A percentile compares a stretch with the other conserved stretches of the same genome.
These are phyloP conservation scores for Lachnellula hyalina DNA, from an alignment of 2,329 filamentous ascomycete genomes.

Conservation along the genomic window DNA sequence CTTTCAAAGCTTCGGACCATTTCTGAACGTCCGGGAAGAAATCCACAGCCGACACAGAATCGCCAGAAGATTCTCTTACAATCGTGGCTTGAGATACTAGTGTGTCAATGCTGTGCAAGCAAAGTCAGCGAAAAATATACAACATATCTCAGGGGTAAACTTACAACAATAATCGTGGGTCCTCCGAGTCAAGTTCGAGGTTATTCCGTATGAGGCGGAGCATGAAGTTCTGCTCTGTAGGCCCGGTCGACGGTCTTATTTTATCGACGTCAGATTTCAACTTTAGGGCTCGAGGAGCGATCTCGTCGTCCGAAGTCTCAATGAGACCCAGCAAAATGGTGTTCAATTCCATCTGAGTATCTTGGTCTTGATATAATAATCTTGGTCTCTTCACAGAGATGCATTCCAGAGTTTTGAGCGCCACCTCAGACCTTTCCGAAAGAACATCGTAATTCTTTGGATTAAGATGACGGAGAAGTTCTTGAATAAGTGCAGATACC, in stretches of 20 bases:
- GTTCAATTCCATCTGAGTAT: constrained; percentile 46
- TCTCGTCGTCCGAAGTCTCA: constrained; percentile 41
- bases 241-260: background rate
- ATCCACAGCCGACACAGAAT: constrained; percentile 32
- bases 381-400: constrained; percentile 41
- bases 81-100: constrained; percentile 44
- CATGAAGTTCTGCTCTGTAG: constrained; percentile 35
- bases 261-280: constrained; percentile 43
- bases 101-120: constrained; percentile 42
- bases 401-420: constrained; percentile 44
- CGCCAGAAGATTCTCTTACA: constrained; percentile 34
- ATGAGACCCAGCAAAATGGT: constrained; percentile 49
- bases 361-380: constrained; percentile 41
- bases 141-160: constrained; percentile 14
- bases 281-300: constrained; percentile 18
- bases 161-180: constrained; percentile 46
- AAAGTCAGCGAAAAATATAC: constrained; percentile 15
- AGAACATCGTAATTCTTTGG: constrained; percentile 11
- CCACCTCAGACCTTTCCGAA: constrained; percentile 16
- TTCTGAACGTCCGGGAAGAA: constrained; percentile 58
- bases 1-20: constrained; percentile 61
- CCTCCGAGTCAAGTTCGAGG: constrained; percentile 40
- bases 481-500: constrained; percentile 28
- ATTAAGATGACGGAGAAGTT: constrained; percentile 28
- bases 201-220: constrained; percentile 50